Base-by-base conservation (phyloP, 2,329 filamentous ascomycete genomes). In the Curvularia sp. region DNA sequence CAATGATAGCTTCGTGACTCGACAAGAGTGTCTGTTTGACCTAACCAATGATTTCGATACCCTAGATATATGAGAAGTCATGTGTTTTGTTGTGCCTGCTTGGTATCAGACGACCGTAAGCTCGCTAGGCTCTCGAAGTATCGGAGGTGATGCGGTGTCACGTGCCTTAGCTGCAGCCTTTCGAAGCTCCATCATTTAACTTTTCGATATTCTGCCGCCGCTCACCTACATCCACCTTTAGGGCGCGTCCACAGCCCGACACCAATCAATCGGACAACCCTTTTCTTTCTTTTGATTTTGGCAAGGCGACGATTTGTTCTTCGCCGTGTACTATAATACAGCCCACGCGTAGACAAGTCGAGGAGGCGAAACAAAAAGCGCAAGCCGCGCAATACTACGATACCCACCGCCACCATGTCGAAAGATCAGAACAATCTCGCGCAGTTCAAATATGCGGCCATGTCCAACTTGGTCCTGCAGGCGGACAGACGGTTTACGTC, bases 391-490 rank as follows among this genome's bases (percentile, higher is more conserved):
- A 55, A 58, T 47, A 43, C 47, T 53, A 61, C 58, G 57, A 63
- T 55, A 58, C 51, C 60, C 48, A 64, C 62, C 61, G 57, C 58
- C 61, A 66, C 46, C 62, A 71, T 71, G 68, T 67, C 68, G 58
- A 64, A 68, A 44, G 67, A 70, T 39, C 63, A 63, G 59, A 74
- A 85, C 73, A 82, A 95, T 89, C 91, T 96, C 74, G 93, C 92
- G 80, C 93, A 97, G 81, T 97, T 96, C 86, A 97, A 97, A 81
- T 97, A 97, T 87, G 93, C 93, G 88, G 93, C 92, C 79, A 98
- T 99, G 95, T 99, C 95, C 83, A 99, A 99, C 88, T 90, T 99
- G 92, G 95, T 99, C 77, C 92, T 99, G 87, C 95, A 99, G 91
- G 93, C 93, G 83, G 95, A 99, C 84, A 90, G 93, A 82, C 90